Base-by-base conservation (phyloP, 352 stramenopile species). In the Pythium utonaiense region DNA sequence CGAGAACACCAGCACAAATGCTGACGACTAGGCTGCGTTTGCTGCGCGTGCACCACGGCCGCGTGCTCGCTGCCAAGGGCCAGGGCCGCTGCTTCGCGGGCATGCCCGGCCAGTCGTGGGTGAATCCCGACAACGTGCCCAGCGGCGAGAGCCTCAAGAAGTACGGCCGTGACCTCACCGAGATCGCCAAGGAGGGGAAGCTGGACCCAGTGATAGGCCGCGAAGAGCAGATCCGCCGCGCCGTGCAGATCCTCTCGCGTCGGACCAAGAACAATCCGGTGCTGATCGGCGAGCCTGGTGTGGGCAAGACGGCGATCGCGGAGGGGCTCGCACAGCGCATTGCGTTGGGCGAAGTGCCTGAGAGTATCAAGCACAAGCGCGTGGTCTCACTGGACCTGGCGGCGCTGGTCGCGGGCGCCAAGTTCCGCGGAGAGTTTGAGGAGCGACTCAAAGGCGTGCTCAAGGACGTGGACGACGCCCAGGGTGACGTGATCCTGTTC, bases 361-460 rank as follows among this genome's bases (percentile, higher is more conserved):
- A 98, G 41, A 92, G 82, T 2, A 78, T 99, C 19, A 87, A 95
- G 41, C 91, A 80, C 69, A 80, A 87, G 56, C 41, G 41, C 41
- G 74, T 99, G 1, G 81, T 97, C 40, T 96, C 90, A 19, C 74
- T 99, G 13, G 97, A 99, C 58, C 96, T 99, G 88, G 97, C 93
- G 21, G 91, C 94, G 8, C 60, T 99, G 17, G 90, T 99, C 21
- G 97, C 97, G 13, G 97, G 97, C 19, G 96, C 96, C n/a, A 99
- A 98, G 67, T 98, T 98, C 67, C 82, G 95, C 19, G 97, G 97
- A 45, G 96, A 99, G 66, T 99, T 99, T 73, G 97, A 99, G 78
- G 97, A 99, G 67, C 80, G 97, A 25, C 70, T 99, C 17, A 97
- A 98, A 63, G 86, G 88, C 14, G 95, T 99, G 31, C 71, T 99